A percentile compares a stretch with the other conserved stretches of the same genome.
Conservation (phyloP, 306 rosid species). For the Acmispon strigosus region DNA sequence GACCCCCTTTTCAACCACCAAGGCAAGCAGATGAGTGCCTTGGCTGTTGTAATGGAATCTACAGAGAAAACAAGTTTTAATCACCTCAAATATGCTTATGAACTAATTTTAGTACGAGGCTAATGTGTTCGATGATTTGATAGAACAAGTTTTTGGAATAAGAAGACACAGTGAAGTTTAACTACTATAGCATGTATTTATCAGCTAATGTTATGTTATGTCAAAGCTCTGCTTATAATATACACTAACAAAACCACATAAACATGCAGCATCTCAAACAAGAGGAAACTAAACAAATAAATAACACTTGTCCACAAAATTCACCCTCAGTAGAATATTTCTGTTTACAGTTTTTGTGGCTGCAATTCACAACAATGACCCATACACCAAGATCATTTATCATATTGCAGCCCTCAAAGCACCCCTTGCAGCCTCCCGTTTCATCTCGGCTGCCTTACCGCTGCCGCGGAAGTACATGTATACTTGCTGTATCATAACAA, state of each 20-base stretch:
- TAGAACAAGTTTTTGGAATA: no score
- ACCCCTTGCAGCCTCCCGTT: slow-evolving; percentile 67
- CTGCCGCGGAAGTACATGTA: slow-evolving; percentile 97
- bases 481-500: slow-evolving; percentile 53
- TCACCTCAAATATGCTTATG: no score
- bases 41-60: no score
- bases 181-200: no score
- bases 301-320: slow-evolving; percentile 11
- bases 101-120: no score
- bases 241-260: slow-evolving; percentile 24
- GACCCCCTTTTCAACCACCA: no score
- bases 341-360: slow-evolving; percentile 16
- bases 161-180: no score
- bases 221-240: slow-evolving; percentile 11
- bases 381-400: slow-evolving; percentile 13
- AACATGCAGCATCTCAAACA: slow-evolving; percentile 16
- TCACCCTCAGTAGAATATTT: not conserved
- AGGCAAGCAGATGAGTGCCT: no score
- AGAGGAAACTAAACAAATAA: not conserved
- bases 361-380: slow-evolving; percentile 50
- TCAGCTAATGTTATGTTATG: slow-evolving; percentile 18
- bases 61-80: no score
- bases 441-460: slow-evolving; percentile 83
- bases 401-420: slow-evolving; percentile 73
- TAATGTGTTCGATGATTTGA: no score